Conservation (phyloP, 1,284 basidiomycete species). For the Sparassis latifolia region DNA sequence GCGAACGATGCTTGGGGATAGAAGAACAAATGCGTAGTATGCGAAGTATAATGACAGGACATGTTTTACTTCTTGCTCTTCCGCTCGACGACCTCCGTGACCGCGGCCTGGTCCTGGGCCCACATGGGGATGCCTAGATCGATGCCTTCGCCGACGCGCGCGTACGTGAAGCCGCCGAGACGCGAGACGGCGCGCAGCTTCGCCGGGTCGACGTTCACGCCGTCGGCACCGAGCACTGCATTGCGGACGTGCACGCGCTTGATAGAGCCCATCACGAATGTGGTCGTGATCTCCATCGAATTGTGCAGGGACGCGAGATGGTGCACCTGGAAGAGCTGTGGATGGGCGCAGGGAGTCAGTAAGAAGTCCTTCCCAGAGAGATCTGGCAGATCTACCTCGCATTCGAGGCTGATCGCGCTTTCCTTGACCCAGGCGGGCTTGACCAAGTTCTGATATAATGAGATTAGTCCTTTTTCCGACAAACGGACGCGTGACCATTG, state of each 20-base stretch:
- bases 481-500: background rate
- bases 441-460: slow-evolving; percentile 27
- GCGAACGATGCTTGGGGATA: no score
- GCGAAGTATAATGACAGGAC: background rate
- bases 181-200: slow-evolving; percentile 59
- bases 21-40: no score
- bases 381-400: slow-evolving; percentile 38
- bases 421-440: slow-evolving; percentile 66
- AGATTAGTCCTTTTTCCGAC: background rate
- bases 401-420: slow-evolving; percentile 69
- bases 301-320: slow-evolving; percentile 32
- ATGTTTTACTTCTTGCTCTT: slow-evolving; percentile 7
- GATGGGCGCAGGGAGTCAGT: background rate
- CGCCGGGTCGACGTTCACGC: slow-evolving; percentile 47
- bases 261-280: slow-evolving; percentile 60
- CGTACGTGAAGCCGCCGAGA: slow-evolving; percentile 59
- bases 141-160: slow-evolving; percentile 47
- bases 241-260: slow-evolving; percentile 56
- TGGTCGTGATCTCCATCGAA: slow-evolving; percentile 31
- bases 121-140: slow-evolving; percentile 53
- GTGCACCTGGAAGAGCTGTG: slow-evolving; percentile 48
- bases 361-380: background rate
- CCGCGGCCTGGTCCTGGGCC: slow-evolving; percentile 36
- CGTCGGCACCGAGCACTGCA: slow-evolving; percentile 42
- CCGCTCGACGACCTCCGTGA: slow-evolving; percentile 2